Evolutionary conservation across 2,329 filamentous ascomycete genomes (phyloP), one percentile per base, ranked within the genome.

Genomic region (Fusarium sp.): DNA sequence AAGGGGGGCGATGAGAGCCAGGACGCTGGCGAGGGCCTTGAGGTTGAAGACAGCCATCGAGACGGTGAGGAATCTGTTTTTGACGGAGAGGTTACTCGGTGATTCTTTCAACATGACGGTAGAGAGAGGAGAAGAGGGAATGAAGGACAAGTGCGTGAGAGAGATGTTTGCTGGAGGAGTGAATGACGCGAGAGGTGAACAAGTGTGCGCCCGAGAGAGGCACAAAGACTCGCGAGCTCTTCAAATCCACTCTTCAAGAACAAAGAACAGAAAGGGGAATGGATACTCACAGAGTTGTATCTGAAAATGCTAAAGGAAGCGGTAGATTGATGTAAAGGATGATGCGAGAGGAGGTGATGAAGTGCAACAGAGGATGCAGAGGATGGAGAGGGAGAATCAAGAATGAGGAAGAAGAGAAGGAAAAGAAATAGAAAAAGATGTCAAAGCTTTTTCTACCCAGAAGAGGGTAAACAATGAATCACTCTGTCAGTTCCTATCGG

Each of bases 41-140:
- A 72, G 72, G 60, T 71, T 74, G 61, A 61, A 49, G 35, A 65
- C 52, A 64, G 63, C 46, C 73, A 76, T 76, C 44, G 51, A 52
- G 39, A 66, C 38, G 53, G 54, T 63, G 21, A 45, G 13, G 36
- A 45, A 47, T 59, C 60, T 67, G 29, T 48, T 49, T 49, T 37
- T n/a, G 10, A 7, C 21, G 8, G 10, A 9, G 19, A 27, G 4
- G 35, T 63, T 47, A 65, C 42, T 21, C 9, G n/a, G 17, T 23
- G 13, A 15, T 31, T 43, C n/a, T 37, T 35, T 36, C 10, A 3
- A 4, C 4, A 23, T 9, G 3, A 13, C 11, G 14, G 5, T 9
- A 21, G 10, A 27, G 23, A 27, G 9, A 11, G 19, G 9, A 3
- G 31, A 10, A 10, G 19, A 56, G 8, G 4, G 23, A 25, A 25